Evolutionary conservation across 345 rosid genomes (phyloP).

Genomic region (Eucalyptus tenuipes): DNA sequence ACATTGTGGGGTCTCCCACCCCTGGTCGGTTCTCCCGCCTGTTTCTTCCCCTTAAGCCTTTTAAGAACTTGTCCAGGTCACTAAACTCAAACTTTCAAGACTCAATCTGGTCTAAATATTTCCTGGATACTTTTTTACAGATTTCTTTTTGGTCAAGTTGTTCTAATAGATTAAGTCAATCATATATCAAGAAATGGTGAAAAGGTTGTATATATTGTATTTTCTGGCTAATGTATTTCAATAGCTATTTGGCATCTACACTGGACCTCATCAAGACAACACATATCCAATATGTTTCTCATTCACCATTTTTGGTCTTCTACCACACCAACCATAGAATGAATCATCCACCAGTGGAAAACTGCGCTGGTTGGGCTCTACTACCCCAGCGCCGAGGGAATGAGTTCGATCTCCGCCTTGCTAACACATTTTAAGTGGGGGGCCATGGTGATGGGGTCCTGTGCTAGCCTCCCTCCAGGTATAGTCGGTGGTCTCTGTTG

Average conservation of each 20-base stretch:
- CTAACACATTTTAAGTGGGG: no score
- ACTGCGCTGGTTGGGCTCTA: no score
- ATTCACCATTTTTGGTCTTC: not conserved
- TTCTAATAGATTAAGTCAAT: not conserved
- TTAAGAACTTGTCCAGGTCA: not conserved
- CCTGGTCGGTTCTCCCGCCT: fast-evolving
- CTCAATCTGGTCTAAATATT: not conserved
- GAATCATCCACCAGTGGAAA: not conserved
- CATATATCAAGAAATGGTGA: not conserved
- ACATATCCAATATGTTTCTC: not conserved
- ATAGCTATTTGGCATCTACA: not conserved
- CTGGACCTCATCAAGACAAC: not conserved
- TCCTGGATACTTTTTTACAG: not conserved
- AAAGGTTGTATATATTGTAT: not conserved
- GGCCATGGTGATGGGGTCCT: no score
- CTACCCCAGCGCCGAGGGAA: no score
- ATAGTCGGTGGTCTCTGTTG: no score
- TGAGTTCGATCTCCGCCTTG: no score
- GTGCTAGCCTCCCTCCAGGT: no score
- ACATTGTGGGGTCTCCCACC: no score
- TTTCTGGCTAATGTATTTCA: not conserved
- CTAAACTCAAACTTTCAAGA: not conserved
- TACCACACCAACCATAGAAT: not conserved
- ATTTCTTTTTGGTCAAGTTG: not conserved
- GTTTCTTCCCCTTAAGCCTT: no score